Conservation (phyloP, 176 grass and related monocot genomes). For the Zea luxurians region DNA sequence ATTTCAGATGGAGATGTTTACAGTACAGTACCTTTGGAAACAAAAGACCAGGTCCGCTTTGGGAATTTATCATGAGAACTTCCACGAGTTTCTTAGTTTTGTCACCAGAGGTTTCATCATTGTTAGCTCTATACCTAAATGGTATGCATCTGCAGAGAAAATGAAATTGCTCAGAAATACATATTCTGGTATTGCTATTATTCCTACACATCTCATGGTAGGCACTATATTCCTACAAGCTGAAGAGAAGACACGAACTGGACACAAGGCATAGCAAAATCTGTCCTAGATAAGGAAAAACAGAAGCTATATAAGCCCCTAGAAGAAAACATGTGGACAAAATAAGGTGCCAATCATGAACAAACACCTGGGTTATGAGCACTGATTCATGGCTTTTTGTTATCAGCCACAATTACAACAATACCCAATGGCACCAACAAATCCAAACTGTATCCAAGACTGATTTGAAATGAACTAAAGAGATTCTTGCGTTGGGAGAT, state of each 20-base stretch:
- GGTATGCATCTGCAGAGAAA: conserved; percentile 86
- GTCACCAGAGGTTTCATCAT: conserved; percentile 39
- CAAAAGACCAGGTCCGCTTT: conserved; percentile 84
- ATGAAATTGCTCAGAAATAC: conserved; percentile 17
- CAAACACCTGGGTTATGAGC: conserved; percentile 27
- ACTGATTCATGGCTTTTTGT: conserved; percentile 11
- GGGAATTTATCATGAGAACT: conserved; percentile 99
- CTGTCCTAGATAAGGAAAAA: conserved; percentile 3
- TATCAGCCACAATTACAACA: background rate
- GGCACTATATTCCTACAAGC: background rate
- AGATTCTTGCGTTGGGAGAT: background rate
- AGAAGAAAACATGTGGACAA: background rate
- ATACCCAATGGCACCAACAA: background rate
- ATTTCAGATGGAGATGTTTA: conserved; percentile 11
- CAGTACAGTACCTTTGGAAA: conserved; percentile 82
- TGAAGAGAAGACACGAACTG: background rate
- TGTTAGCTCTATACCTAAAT: conserved; percentile 70
- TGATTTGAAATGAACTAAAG: background rate
- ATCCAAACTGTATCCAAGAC: background rate
- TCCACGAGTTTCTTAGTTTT: conserved; percentile 66
- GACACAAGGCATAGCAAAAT: background rate
- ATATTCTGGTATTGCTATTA: background rate
- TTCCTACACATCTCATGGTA: background rate
- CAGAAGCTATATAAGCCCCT: background rate
- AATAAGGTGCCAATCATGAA: conserved; percentile 15